Evolutionary conservation across 2,329 filamentous ascomycete genomes (phyloP), one percentile per base, ranked within the genome.

Genomic region (Dactylellina cionopaga): DNA sequence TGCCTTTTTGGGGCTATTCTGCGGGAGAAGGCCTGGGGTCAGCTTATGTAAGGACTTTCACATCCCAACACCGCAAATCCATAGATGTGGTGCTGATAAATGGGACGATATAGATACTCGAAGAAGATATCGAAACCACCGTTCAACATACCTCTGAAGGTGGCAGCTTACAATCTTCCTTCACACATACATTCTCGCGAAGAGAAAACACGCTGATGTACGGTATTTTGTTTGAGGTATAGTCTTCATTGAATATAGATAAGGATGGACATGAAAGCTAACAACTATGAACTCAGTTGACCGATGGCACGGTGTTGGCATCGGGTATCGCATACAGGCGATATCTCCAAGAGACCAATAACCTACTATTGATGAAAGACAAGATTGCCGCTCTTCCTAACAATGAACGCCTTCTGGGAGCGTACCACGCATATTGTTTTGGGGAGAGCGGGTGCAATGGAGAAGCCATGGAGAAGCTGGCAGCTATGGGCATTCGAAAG

Each of bases 1-100:
- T 63, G 58, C 58, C 58, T 1, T 63, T 63, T 31, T 63, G 58
- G 58, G 58, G 58, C 4, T 51, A 52, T 43, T 19, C 31, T 10
- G 24, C 58, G 1, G 58, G 41, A 27, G 9, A 43, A 5, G 37
- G 58, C 2, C n/a, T 63, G 3, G 58, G 58, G 10, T 37, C 35
- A 3, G 58, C 58, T 31, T 63, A 63, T 52, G 58, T 63, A 43
- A 13, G 58, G 17, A 51, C 3, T 6, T 22, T 6, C 5, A 3
- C 10, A 2, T 46, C 41, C n/a, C 4, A 31, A 17, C n/a, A 27
- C 19, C n/a, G 13, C 24, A 31, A 15, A 31, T 39, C 24, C 15
- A 27, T 15, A 9, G 24, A 19, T 24, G 11, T 52, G 25, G 11
- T 25, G 22, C 11, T 31, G 17, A 35, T 13, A 13, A n/a, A 7